Evolutionary conservation across 164 flowering plant genomes (phyloP).

Genomic region (Tetrastigma voinierianum): DNA sequence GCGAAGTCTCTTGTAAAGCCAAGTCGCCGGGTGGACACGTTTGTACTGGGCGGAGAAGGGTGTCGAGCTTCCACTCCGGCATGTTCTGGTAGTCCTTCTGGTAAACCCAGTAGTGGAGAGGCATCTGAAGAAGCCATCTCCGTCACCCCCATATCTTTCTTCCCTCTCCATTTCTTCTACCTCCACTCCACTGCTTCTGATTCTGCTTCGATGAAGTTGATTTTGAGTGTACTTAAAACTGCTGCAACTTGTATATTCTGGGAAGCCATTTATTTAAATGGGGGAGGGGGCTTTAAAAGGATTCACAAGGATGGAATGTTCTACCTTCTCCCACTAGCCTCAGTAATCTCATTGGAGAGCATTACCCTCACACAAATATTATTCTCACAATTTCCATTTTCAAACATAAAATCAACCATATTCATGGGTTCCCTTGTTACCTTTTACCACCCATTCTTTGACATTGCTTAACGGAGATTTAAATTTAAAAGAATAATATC

Average conservation of each 20-base stretch:
- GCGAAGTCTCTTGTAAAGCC: conserved; percentile 54
- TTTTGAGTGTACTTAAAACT: not conserved
- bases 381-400: no score
- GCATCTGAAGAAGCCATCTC: conserved; percentile 47
- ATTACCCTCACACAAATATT: no score
- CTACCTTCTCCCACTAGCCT: not conserved
- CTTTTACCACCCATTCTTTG: no score
- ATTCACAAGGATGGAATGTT: no score
- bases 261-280: no score
- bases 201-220: no score
- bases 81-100: conserved; percentile 51
- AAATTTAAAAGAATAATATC: no score
- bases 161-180: conserved; percentile 24
- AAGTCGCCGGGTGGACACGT: conserved; percentile 44
- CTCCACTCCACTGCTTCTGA: not conserved
- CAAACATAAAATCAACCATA: no score
- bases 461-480: no score
- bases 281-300: no score
- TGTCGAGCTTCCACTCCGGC: conserved; percentile 57
- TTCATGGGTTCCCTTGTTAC: no score
- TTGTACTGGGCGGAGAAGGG: conserved; percentile 54
- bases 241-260: not conserved
- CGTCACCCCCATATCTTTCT: conserved; percentile 4
- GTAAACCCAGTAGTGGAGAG: conserved; percentile 58
- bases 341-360: not conserved